Conservation (phyloP, 169 alveolate genomes). For the Plasmodium relictum region DNA sequence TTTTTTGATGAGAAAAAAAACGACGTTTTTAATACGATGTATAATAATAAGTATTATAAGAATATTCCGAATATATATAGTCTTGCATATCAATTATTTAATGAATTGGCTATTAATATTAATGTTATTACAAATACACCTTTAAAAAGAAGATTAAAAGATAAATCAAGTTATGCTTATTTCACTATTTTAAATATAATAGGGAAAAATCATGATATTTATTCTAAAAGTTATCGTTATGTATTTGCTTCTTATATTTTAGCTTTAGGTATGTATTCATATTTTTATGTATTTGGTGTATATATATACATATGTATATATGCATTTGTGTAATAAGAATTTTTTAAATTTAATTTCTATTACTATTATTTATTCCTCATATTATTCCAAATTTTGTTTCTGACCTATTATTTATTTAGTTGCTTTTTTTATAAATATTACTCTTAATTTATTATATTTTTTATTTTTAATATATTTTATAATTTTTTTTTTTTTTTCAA, state of each 20-base stretch:
- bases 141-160: slow-evolving; percentile 35
- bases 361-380: too few relatives aligned
- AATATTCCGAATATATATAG: slow-evolving; percentile 62
- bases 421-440: too few relatives aligned
- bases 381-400: too few relatives aligned
- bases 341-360: too few relatives aligned
- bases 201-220: slow-evolving; percentile 47
- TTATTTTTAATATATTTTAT: neutral
- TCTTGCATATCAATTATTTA: slow-evolving; percentile 61
- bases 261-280: slow-evolving; percentile 23
- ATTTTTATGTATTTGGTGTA: too few relatives aligned
- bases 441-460: too few relatives aligned
- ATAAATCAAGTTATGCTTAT: slow-evolving; percentile 55
- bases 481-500: neutral
- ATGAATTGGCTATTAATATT: slow-evolving; percentile 64
- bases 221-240: slow-evolving; percentile 37
- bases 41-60: slow-evolving; percentile 5
- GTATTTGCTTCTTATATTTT: slow-evolving; percentile 50
- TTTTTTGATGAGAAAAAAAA: slow-evolving; percentile 14
- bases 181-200: slow-evolving; percentile 38
- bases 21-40: slow-evolving; percentile 22
- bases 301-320: too few relatives aligned
- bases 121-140: slow-evolving; percentile 54
- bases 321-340: too few relatives aligned
- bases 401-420: too few relatives aligned